Conservation (phyloP, 1,284 basidiomycete genomes). For the Ceratobasidium sp. region DNA sequence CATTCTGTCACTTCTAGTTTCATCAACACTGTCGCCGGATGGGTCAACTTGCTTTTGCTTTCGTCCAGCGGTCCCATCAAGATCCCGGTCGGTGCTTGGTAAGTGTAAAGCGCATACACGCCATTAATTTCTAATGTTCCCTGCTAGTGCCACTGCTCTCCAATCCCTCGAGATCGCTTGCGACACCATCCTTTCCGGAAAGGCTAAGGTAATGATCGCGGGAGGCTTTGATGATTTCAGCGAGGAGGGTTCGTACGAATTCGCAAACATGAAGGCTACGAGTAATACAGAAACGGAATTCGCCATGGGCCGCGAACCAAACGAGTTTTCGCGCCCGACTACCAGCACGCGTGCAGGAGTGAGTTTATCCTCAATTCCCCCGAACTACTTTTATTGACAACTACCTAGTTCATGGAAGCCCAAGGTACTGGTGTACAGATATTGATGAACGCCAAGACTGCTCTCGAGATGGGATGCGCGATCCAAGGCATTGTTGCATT, state of each 20-base stretch:
- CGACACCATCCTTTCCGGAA: slow-evolving; percentile 90
- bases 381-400: slow-evolving; percentile 40
- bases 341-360: slow-evolving; percentile 93
- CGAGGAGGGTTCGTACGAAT: slow-evolving; percentile 96
- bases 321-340: slow-evolving; percentile 97
- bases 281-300: slow-evolving; percentile 96
- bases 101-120: slow-evolving; percentile 48
- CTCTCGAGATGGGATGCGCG: slow-evolving; percentile 89
- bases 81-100: slow-evolving; percentile 98
- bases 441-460: slow-evolving; percentile 95
- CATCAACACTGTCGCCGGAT: slow-evolving; percentile 97
- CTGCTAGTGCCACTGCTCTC: slow-evolving; percentile 83
- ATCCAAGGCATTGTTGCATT: slow-evolving; percentile 94
- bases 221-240: slow-evolving; percentile 98
- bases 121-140: slow-evolving; percentile 6
- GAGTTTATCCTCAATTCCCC: slow-evolving; percentile 47
- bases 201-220: slow-evolving; percentile 98
- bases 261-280: slow-evolving; percentile 99
- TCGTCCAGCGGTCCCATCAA: slow-evolving; percentile 97
- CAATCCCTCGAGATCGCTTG: slow-evolving; percentile 98
- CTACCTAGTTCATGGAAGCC: slow-evolving; percentile 87
- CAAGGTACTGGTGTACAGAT: slow-evolving; percentile 97
- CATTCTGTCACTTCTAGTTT: slow-evolving; percentile 60
- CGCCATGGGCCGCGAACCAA: slow-evolving; percentile 97
- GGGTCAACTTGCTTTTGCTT: slow-evolving; percentile 92